Conservation (phyloP, 2,329 filamentous ascomycete species). For the Paecilomyces fulvus region DNA sequence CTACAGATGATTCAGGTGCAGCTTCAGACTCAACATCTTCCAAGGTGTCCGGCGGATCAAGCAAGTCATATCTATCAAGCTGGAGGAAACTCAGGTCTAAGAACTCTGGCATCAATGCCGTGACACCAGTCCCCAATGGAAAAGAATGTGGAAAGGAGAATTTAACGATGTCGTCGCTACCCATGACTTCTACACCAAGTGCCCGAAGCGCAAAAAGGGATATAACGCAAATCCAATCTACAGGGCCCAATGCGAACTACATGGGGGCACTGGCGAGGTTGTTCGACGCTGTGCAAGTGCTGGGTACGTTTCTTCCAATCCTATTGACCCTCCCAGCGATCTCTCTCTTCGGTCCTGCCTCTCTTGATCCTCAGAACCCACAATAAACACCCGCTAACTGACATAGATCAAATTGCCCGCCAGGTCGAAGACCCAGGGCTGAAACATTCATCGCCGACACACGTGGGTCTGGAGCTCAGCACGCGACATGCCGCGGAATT, state of each 20-base stretch:
- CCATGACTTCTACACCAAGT: constrained; percentile 58
- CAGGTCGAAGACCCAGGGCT: constrained; percentile 94
- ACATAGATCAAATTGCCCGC: constrained; percentile 80
- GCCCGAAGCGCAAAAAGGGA: constrained; percentile 66
- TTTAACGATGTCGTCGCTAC: constrained; percentile 62
- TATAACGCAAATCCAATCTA: constrained; percentile 59
- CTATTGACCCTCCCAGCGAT: neutral
- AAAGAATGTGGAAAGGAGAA: constrained; percentile 50
- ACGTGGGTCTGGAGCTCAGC: constrained; percentile 89
- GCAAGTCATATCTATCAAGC: constrained; percentile 71
- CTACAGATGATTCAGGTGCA: constrained; percentile 38
- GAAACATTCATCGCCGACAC: constrained; percentile 83
- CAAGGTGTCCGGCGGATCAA: constrained; percentile 52
- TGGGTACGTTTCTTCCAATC: constrained; percentile 54
- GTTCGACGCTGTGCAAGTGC: constrained; percentile 85
- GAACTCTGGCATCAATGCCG: constrained; percentile 59
- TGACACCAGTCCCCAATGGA: constrained; percentile 23
- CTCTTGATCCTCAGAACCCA: neutral
- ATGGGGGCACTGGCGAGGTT: constrained; percentile 83
- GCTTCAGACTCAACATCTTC: constrained; percentile 29
- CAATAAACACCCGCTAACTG: constrained; percentile 7
- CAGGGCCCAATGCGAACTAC: constrained; percentile 79
- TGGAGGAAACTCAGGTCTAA: constrained; percentile 89
- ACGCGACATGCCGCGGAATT: constrained; percentile 93
- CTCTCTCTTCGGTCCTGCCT: neutral